These are phyloP conservation scores for Halophytophthora batemanensis DNA, from an alignment of 352 stramenopile species.

Conservation along the genomic window DNA sequence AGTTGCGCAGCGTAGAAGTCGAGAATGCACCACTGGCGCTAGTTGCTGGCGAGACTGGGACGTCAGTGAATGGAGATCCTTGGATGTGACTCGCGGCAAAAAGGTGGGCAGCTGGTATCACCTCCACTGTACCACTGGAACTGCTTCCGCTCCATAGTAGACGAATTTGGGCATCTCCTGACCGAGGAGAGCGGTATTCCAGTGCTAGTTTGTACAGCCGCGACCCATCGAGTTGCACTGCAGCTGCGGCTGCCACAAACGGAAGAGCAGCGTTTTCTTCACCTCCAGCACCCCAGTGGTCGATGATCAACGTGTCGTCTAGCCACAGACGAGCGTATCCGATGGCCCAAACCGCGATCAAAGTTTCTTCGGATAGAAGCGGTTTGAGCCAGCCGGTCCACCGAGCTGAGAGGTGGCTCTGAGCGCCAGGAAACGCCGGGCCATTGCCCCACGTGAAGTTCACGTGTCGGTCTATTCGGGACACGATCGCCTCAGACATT, in stretches of 20 bases:
- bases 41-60: constrained; percentile 32
- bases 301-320: constrained; percentile 55
- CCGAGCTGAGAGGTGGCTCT: constrained; percentile 55
- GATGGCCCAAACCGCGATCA: constrained; percentile 42
- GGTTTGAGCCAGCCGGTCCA: constrained; percentile 71
- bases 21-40: constrained; percentile 18
- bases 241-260: constrained; percentile 12
- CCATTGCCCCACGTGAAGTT: constrained; percentile 75
- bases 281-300: constrained; percentile 48
- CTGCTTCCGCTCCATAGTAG: constrained; percentile 41
- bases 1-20: constrained; percentile 14
- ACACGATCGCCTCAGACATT: constrained; percentile 12
- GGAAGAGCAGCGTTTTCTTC: constrained; percentile 16
- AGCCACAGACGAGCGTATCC: constrained; percentile 67
- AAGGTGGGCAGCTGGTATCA: constrained; percentile 41
- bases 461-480: constrained; percentile 56
- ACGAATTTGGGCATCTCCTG: constrained; percentile 32
- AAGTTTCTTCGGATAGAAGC: constrained; percentile 32
- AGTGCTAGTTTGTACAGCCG: constrained; percentile 49
- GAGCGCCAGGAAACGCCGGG: constrained; percentile 39
- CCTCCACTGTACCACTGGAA: constrained; percentile 26
- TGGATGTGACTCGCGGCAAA: constrained; percentile 51
- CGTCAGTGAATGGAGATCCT: constrained; percentile 44
- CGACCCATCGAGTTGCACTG: constrained; percentile 31
- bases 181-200: constrained; percentile 53